Percentiles rank a stretch among this genome's conserved stretches.
Evolutionary conservation across 1,139 yeast genomes (phyloP).

Genomic region (Hyphopichia khmerensis): DNA sequence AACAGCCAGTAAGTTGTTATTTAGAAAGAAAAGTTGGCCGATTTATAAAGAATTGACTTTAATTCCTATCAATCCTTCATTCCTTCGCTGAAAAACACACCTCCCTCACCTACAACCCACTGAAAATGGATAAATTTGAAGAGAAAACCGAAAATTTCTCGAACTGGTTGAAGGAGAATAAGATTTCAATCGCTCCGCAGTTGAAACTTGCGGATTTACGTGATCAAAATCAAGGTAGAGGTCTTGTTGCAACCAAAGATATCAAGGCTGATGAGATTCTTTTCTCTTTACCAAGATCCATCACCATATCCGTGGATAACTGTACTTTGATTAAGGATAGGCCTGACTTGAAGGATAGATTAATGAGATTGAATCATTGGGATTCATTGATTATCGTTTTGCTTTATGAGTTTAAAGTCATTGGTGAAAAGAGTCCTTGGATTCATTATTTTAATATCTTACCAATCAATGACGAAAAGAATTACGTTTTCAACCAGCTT

Average conservation of each 20-base stretch:
- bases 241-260: slow-evolving; percentile 63
- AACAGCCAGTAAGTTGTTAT: too few relatives aligned
- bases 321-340: slow-evolving; percentile 41
- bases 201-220: slow-evolving; percentile 63
- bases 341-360: slow-evolving; percentile 29
- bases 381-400: slow-evolving; percentile 68
- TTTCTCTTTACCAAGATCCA: slow-evolving; percentile 64
- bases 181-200: slow-evolving; percentile 53
- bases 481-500: slow-evolving; percentile 57
- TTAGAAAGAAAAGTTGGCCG: too few relatives aligned
- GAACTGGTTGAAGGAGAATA: slow-evolving; percentile 52
- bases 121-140: slow-evolving; percentile 5
- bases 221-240: slow-evolving; percentile 66
- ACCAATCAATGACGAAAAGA: slow-evolving; percentile 44
- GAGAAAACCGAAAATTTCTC: slow-evolving; percentile 41
- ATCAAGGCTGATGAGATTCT: slow-evolving; percentile 59
- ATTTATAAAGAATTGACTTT: too few relatives aligned
- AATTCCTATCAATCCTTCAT: too few relatives aligned
- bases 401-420: slow-evolving; percentile 51
- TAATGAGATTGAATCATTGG: slow-evolving; percentile 65
- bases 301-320: slow-evolving; percentile 58
- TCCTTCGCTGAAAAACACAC: too few relatives aligned
- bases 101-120: too few relatives aligned
- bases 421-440: slow-evolving; percentile 57
- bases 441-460: slow-evolving; percentile 65